phyloP scores from a whole-genome alignment of 208 protist genomes.

The Crithidia thermophila region DNA sequence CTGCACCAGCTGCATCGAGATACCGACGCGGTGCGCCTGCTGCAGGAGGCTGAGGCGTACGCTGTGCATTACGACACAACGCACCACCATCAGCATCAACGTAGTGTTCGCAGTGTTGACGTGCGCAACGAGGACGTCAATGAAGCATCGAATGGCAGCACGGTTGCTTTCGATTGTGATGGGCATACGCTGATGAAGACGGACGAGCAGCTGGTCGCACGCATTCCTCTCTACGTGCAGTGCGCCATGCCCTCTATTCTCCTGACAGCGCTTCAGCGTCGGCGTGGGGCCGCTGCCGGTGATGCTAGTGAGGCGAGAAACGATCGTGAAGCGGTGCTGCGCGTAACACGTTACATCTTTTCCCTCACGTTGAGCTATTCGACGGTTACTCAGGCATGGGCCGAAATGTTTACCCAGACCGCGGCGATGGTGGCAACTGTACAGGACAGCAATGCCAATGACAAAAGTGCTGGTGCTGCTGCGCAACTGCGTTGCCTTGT shows the following conservation, averaged over 20 bases:
- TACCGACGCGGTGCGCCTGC: not conserved
- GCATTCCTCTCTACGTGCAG: conserved; percentile 25
- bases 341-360: conserved; percentile 7
- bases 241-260: conserved; percentile 24
- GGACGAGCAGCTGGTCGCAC: conserved; percentile 11
- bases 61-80: conserved; percentile 22
- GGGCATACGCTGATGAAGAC: conserved; percentile 6
- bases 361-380: conserved; percentile 16
- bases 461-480: no score
- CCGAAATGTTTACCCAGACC: conserved; percentile 13
- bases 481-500: no score
- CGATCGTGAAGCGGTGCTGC: conserved; percentile 3
- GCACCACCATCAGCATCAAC: conserved; percentile 8
- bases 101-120: not conserved
- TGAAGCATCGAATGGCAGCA: no score
- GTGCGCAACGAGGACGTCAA: not conserved
- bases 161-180: not conserved
- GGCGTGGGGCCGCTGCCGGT: not conserved
- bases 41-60: conserved; percentile 10
- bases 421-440: no score
- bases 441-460: no score
- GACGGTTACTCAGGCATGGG: conserved; percentile 10
- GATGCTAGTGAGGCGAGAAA: not conserved
- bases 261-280: not conserved
- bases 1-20: not conserved